Conservation (phyloP, 208 protist species). For the Trypanosoma conorhini region DNA sequence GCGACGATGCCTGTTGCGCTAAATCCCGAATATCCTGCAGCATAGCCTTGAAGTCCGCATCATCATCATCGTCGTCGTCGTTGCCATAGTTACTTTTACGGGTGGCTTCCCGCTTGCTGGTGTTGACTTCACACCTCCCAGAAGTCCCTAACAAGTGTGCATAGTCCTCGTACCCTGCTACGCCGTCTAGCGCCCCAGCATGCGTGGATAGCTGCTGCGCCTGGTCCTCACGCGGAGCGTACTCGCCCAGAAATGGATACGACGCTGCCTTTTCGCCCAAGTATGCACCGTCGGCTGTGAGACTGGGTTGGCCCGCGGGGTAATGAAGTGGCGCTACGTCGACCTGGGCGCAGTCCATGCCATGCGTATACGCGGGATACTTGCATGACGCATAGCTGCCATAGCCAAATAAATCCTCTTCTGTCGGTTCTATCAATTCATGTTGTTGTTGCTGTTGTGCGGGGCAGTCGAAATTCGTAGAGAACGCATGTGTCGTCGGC, state of each 20-base stretch:
- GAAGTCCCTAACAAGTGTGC: background rate
- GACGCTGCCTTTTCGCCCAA: background rate
- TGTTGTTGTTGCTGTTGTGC: conserved; percentile 9
- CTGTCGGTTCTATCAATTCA: background rate
- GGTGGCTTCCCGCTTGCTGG: background rate
- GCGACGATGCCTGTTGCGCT: conserved; percentile 11
- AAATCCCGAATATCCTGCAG: conserved; percentile 26
- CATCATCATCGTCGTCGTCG: conserved; percentile 24
- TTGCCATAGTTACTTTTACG: background rate
- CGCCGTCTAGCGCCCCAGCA: background rate
- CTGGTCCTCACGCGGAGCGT: background rate
- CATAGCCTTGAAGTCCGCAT: conserved; percentile 29
- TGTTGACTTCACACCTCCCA: background rate
- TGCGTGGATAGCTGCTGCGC: background rate
- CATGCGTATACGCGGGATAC: background rate
- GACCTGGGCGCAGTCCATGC: background rate
- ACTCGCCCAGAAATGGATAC: background rate
- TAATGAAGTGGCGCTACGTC: background rate
- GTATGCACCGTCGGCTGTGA: background rate
- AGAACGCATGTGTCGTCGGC: background rate
- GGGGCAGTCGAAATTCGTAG: background rate
- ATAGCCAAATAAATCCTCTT: conserved; percentile 7
- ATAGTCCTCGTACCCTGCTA: background rate
- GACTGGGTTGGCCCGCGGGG: background rate
- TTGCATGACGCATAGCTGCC: background rate